Conservation (phyloP, 768 basidiomycete species). For the Xerocomus brunneocitrinus region DNA sequence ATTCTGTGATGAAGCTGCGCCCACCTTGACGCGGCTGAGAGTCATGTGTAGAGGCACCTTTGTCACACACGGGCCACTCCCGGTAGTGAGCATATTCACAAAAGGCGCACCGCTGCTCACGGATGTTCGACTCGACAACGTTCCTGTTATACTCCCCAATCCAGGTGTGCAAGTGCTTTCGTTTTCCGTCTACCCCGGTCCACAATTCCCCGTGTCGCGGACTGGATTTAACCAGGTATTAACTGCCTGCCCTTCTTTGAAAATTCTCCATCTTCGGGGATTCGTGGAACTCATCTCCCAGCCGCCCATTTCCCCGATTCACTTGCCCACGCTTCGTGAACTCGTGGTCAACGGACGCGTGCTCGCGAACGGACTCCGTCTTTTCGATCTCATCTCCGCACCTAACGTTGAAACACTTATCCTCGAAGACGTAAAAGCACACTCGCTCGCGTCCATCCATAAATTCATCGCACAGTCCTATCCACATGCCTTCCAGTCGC, state of each 20-base stretch:
- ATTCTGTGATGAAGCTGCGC: conserved; percentile 26
- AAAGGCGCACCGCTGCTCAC: conserved; percentile 30
- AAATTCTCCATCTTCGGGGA: conserved; percentile 27
- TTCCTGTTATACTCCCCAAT: conserved; percentile 25
- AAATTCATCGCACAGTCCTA: conserved; percentile 24
- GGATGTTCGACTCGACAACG: conserved; percentile 31
- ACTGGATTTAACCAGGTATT: conserved; percentile 20
- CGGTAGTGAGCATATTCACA: conserved; percentile 23
- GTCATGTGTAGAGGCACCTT: conserved; percentile 31
- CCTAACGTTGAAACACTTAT: conserved; percentile 31
- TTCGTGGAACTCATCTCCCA: conserved; percentile 26
- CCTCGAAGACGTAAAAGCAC: conserved; percentile 28
- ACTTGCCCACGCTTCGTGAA: conserved; percentile 25
- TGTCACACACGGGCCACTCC: conserved; percentile 23
- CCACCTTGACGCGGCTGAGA: conserved; percentile 23
- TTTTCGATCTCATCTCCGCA: conserved; percentile 30
- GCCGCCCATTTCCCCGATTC: conserved; percentile 18
- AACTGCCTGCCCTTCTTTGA: conserved; percentile 18
- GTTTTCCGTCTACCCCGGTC: conserved; percentile 32
- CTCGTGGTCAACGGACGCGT: conserved; percentile 30
- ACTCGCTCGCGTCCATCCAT: conserved; percentile 26
- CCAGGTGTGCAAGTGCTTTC: conserved; percentile 24
- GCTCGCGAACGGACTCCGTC: conserved; percentile 26
- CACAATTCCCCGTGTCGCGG: conserved; percentile 28
- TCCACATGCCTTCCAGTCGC: conserved; percentile 27